Evolutionary conservation across 2,329 filamentous ascomycete genomes (phyloP).

Genomic region (Lomentospora prolificans): DNA sequence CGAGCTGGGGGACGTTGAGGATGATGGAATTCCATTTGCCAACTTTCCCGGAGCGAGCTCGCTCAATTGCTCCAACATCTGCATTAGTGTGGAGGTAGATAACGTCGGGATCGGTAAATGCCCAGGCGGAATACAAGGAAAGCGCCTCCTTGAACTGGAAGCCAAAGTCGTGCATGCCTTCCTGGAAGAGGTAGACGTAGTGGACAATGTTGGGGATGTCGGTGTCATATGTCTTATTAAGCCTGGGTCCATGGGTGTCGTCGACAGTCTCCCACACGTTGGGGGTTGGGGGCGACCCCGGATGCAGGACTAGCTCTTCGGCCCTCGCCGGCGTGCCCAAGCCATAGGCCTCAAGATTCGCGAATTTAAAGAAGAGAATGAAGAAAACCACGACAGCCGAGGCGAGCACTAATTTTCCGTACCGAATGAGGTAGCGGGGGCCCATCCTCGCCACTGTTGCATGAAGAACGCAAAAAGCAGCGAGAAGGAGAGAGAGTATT

Average conservation of each 20-base stretch:
- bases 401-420: not conserved
- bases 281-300: not conserved
- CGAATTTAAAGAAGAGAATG: not conserved
- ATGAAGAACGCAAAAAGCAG: too few relatives aligned
- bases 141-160: conserved; percentile 18
- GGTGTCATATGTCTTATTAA: conserved; percentile 11
- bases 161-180: conserved; percentile 12
- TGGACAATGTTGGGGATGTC: conserved; percentile 19
- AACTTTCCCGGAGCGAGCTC: conserved; percentile 9
- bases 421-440: not conserved
- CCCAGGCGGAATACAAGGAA: conserved; percentile 15
- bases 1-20: conserved; percentile 14
- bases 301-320: not conserved
- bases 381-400: not conserved
- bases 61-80: conserved; percentile 5
- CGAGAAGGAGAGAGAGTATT: too few relatives aligned
- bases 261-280: not conserved
- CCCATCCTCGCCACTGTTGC: too few relatives aligned
- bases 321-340: not conserved
- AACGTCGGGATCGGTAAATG: conserved; percentile 14
- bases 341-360: not conserved
- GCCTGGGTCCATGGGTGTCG: not conserved
- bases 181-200: conserved; percentile 15
- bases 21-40: conserved; percentile 18
- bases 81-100: conserved; percentile 21